Evolutionary conservation across 2,329 filamentous ascomycete genomes (phyloP), one percentile per base, ranked within the genome.

Genomic region (Reticulascus tulasneorum): DNA sequence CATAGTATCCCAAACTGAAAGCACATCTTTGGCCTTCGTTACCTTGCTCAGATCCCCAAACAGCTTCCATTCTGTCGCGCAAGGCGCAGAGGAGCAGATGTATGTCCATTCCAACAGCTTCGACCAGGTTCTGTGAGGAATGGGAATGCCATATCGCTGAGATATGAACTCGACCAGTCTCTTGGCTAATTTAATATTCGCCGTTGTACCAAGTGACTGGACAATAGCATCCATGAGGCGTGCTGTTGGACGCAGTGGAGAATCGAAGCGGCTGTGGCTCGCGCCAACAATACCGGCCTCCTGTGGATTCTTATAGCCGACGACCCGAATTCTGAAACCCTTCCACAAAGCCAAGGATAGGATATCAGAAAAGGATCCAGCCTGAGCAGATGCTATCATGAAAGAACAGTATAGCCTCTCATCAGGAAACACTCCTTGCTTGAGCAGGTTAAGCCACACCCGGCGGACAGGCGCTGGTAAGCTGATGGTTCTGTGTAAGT

Each of bases 101-200:
- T 78, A 82, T 0, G 82, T 72, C 74, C 83, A 86, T 42, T 77
- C 68, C 12, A 90, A 64, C 3, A 91, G 59, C 36, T 81, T 74
- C 7, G 69, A 67, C 86, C 86, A 91, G 13, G 79, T 67, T 6
- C 67, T 53, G 7, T 53, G 48, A 0, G 77, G 60, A 23, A 91
- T 77, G 2, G 63, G 44, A 17, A 91, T 60, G 2, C 62, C 45
- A 56, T 84, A 86, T 7, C 64, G 63, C 2, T 60, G 60, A 1
- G 84, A 82, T 30, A 90, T 55, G 47, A 75, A 75, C 40, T 84
- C 71, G 10, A 89, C 60, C 1, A 84, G 50, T 25, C 73, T 67
- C 18, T 82, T 51, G 10, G 77, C 84, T 2, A 69, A 64, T 1
- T 67, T 54, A 5, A 88, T 66, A 36, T 82, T 69, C 30, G 75